phyloP scores from a whole-genome alignment of 768 basidiomycete species.

The Neoboletus brunneissimus region DNA sequence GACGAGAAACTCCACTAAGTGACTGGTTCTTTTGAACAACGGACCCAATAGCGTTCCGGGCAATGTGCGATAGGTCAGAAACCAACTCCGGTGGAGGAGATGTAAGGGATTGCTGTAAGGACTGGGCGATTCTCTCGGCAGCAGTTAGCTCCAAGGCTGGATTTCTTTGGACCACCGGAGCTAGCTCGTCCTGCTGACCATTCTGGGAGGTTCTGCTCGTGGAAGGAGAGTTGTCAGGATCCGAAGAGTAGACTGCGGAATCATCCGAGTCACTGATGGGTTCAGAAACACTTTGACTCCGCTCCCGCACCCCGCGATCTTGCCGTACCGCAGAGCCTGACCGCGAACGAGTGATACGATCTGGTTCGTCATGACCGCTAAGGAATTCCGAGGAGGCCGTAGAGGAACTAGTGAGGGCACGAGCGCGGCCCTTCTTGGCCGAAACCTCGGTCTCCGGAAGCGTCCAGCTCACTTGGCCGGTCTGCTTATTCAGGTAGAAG shows the following conservation, averaged over 20 bases:
- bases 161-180: conserved; percentile 16
- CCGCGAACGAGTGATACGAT: conserved; percentile 26
- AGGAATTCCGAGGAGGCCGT: conserved; percentile 31
- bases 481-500: conserved; percentile 72
- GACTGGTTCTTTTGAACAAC: conserved; percentile 59
- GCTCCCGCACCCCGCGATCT: conserved; percentile 24
- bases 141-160: conserved; percentile 51
- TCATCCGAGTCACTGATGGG: conserved; percentile 76
- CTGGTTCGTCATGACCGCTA: conserved; percentile 23
- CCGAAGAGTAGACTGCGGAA: conserved; percentile 50
- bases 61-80: conserved; percentile 57
- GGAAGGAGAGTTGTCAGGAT: conserved; percentile 30
- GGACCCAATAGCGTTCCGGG: conserved; percentile 58
- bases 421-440: conserved; percentile 31
- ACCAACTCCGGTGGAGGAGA: conserved; percentile 57
- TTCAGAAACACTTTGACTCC: conserved; percentile 33
- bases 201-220: conserved; percentile 33
- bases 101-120: conserved; percentile 57
- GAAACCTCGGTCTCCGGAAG: conserved; percentile 46
- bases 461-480: conserved; percentile 68
- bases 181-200: conserved; percentile 21
- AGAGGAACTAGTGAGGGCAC: conserved; percentile 34
- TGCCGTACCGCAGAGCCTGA: conserved; percentile 37
- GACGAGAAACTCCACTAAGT: conserved; percentile 41
- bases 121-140: conserved; percentile 64